Percentiles rank a stretch among this genome's conserved stretches.
These are phyloP conservation scores for Funneliformis caledonium DNA, from an alignment of 371 early-diverging fungal species.

Conservation along the genomic window DNA sequence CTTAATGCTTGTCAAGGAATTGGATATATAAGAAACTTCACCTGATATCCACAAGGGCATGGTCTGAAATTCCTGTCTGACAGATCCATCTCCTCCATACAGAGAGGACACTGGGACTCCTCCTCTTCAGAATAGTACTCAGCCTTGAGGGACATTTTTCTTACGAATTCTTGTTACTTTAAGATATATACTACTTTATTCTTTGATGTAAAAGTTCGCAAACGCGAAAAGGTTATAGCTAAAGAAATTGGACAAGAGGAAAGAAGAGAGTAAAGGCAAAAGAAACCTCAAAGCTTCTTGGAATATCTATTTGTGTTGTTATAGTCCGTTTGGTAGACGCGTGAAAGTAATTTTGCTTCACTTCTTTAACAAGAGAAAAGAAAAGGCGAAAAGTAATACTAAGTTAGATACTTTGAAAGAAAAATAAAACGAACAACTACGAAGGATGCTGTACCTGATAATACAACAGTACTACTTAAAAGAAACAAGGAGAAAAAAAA, in stretches of 20 bases:
- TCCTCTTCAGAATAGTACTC: constrained; percentile 36
- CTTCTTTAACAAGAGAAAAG: neutral
- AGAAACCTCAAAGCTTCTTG: constrained; percentile 16
- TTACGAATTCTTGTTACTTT: neutral
- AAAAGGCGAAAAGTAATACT: neutral
- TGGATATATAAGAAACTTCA: constrained; percentile 45
- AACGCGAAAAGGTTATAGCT: neutral
- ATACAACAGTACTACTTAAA: neutral
- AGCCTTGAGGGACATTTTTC: constrained; percentile 25
- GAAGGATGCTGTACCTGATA: neutral
- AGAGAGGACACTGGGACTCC: constrained; percentile 79
- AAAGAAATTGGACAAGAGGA: neutral
- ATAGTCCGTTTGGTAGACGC: neutral
- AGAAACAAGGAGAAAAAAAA: neutral
- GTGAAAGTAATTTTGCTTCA: neutral
- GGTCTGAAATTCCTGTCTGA: constrained; percentile 94
- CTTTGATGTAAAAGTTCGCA: neutral
- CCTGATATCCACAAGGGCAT: constrained; percentile 98
- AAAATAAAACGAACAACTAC: neutral
- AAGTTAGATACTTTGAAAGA: neutral
- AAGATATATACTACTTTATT: neutral
- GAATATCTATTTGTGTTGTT: neutral
- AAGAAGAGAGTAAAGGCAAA: neutral
- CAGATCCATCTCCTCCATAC: constrained; percentile 97
- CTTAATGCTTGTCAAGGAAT: neutral